Evolutionary conservation across 2,329 filamentous ascomycete species (phyloP), one percentile per base, ranked within the genome.

Genomic region (Zalaria obscura): DNA sequence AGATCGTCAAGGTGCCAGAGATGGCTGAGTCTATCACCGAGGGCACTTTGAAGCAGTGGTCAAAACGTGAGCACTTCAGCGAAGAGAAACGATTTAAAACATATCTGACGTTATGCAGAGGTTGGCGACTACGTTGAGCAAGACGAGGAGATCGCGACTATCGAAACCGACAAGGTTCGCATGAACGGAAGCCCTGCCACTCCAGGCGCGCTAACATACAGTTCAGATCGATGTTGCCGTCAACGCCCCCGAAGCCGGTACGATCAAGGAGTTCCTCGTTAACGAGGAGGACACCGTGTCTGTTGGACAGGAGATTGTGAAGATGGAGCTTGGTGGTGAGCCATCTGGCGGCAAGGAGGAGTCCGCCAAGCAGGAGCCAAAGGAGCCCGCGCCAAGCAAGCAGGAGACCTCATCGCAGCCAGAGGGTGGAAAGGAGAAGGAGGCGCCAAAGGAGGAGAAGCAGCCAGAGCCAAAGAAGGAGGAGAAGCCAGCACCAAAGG

Each of bases 1-100:
- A 76, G 52, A 67, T 89, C 48, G 78, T 98, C 63, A 89, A 96
- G 68, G 91, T 96, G 51, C 91, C 91, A 29, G 77, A 91, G 60
- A 96, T 98, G 91, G 91, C 91, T 49, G 91, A 98, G 66, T 96
- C 91, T 39, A 96, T 98, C 62, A 93, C 86, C 36, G 91, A 98
- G 65, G 91, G 91, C 47, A 98, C 91, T 25, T 64, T 98, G 57
- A 95, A 94, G 68, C 87, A 94, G 60, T 96, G 88, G 71, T 82
- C 77, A 56, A 96, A 96, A 69, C 71, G 73, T 75, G 62, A 51
- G 68, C 35, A 25, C 4, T 5, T 10, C 7, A 9, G 8, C 18
- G 18, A 18, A 18, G 2, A 18, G 18, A 18, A 18, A 18, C n/a
- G n/a, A 18, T 2, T 2, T 18, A 18, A 5, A 35, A 38, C 36